Evolutionary conservation across 257 asterid species (phyloP).

Genomic region (Jacaranda mimosifolia): DNA sequence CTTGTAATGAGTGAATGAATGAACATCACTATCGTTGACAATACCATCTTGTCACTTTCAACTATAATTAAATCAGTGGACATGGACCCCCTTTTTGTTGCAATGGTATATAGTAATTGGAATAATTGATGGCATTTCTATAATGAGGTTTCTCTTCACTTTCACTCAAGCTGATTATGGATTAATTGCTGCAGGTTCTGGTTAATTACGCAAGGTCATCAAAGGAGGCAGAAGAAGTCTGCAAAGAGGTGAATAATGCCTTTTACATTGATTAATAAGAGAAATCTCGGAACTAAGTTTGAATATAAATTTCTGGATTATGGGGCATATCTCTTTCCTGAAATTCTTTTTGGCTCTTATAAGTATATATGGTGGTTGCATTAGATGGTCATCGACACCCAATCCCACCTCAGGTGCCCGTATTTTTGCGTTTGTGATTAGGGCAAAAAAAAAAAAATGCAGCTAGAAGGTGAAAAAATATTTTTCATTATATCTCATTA

Average conservation of each 20-base stretch:
- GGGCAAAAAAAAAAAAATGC: too few relatives aligned
- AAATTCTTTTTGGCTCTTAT: too few relatives aligned
- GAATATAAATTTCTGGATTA: neutral
- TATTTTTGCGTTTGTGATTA: too few relatives aligned
- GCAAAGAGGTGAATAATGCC: slow-evolving; percentile 45
- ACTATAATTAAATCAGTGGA: neutral
- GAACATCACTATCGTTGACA: too few relatives aligned
- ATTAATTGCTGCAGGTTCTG: slow-evolving; percentile 55
- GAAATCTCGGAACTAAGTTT: neutral
- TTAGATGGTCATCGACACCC: too few relatives aligned
- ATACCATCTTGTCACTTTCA: too few relatives aligned
- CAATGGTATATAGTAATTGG: neutral
- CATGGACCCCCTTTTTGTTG: neutral
- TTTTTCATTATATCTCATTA: too few relatives aligned
- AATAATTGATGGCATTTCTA: neutral
- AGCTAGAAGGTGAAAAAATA: too few relatives aligned
- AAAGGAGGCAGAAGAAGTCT: slow-evolving; percentile 75
- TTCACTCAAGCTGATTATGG: slow-evolving; percentile 8
- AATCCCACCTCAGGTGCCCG: too few relatives aligned
- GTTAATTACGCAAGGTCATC: slow-evolving; percentile 79
- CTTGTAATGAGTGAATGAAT: too few relatives aligned
- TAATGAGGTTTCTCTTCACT: neutral
- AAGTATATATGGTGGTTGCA: too few relatives aligned
- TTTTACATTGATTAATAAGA: neutral
- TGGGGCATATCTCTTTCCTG: neutral